A percentile compares a stretch with the other conserved stretches of the same genome.
Evolutionary conservation across 805 yeast genomes (phyloP).

Genomic region (Candida tallmaniae): DNA sequence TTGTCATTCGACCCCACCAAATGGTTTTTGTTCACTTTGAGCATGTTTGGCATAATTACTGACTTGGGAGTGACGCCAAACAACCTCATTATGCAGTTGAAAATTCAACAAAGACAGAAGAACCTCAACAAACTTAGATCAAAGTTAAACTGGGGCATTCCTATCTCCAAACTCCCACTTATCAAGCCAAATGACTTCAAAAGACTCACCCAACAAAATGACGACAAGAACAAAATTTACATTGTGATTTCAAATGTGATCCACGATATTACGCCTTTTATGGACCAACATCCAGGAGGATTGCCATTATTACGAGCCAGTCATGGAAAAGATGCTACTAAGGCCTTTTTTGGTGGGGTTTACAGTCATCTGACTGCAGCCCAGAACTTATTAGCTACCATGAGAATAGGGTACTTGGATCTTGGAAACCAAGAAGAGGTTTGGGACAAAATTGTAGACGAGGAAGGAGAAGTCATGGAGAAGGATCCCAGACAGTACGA

Average conservation of each 20-base stretch:
- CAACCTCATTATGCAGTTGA: constrained; percentile 58
- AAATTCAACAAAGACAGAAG: constrained; percentile 67
- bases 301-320: constrained; percentile 70
- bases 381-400: constrained; percentile 81
- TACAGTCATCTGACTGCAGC: constrained; percentile 93
- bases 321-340: constrained; percentile 90
- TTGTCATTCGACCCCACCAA: constrained; percentile 86
- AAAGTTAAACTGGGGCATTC: constrained; percentile 89
- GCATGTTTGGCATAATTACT: constrained; percentile 53
- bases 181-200: constrained; percentile 45
- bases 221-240: constrained; percentile 49
- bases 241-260: constrained; percentile 88
- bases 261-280: constrained; percentile 89
- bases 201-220: constrained; percentile 29
- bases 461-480: constrained; percentile 50
- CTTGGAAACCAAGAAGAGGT: constrained; percentile 79
- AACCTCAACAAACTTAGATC: constrained; percentile 71
- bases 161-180: constrained; percentile 80
- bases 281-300: constrained; percentile 94
- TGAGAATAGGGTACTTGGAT: constrained; percentile 85
- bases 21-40: constrained; percentile 56
- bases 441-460: constrained; percentile 69
- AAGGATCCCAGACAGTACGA: constrained; percentile 15
- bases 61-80: constrained; percentile 62
- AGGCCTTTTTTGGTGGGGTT: constrained; percentile 93